Evolutionary conservation across 1,139 yeast genomes (phyloP).

Genomic region (Pichia sp.): DNA sequence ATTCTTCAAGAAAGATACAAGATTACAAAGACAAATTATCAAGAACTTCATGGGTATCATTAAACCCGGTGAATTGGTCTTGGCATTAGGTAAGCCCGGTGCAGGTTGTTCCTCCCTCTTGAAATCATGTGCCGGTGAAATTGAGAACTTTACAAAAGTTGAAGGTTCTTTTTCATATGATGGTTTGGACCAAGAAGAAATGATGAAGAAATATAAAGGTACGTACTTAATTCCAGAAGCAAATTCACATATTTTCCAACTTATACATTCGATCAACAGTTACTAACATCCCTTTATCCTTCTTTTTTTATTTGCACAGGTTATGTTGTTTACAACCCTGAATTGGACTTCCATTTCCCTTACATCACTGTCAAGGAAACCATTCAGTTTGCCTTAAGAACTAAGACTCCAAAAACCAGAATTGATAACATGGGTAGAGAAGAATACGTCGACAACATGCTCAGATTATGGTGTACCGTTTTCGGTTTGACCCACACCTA

Average conservation of each 20-base stretch:
- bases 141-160: constrained; percentile 24
- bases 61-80: constrained; percentile 20
- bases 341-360: constrained; percentile 57
- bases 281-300: background rate
- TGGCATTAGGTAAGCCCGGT: constrained; percentile 20
- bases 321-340: constrained; percentile 55
- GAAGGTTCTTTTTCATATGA: constrained; percentile 37
- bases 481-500: constrained; percentile 55
- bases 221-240: constrained; percentile 36
- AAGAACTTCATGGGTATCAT: constrained; percentile 27
- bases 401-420: constrained; percentile 52
- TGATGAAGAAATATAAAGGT: constrained; percentile 40
- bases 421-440: constrained; percentile 41
- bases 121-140: constrained; percentile 32
- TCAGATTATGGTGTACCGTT: constrained; percentile 47
- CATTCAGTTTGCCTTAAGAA: constrained; percentile 50
- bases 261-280: constrained; percentile 5
- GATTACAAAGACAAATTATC: constrained; percentile 38
- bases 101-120: constrained; percentile 43
- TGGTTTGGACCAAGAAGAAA: constrained; percentile 42
- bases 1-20: constrained; percentile 24
- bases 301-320: constrained; percentile 19
- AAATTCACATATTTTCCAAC: constrained; percentile 34
- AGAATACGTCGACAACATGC: constrained; percentile 40
- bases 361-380: constrained; percentile 59